Evolutionary conservation across 2,329 filamentous ascomycete species (phyloP), one percentile per base, ranked within the genome.

Genomic region (Fusarium torreyae): DNA sequence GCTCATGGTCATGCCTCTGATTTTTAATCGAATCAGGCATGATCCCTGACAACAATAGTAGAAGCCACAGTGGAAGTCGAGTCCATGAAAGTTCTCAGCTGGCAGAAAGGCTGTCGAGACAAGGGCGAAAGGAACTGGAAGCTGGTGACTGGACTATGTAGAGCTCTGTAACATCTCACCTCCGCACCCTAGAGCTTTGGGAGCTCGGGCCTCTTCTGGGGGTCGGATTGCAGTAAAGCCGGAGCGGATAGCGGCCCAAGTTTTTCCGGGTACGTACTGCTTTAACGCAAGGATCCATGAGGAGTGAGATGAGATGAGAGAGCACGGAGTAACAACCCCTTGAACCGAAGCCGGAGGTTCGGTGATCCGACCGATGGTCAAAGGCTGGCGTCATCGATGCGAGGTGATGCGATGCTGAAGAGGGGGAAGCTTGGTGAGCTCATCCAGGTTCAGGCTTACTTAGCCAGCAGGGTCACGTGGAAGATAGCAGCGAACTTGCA

Each of bases 91-190:
- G 4, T 44, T 55, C 15, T 59, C 44, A 55, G 31, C 38, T 24
- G 31, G 38, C 13, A 31, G 31, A 38, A 28, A 38, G 42, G 44
- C 36, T 48, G n/a, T 63, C 43, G 39, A 54, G 57, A 54, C 50
- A 69, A 67, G 66, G 66, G 42, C 66, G 51, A 67, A 70, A 50
- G 61, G 66, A 63, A 54, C 61, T 66, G 28, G 7, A 10, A 28
- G 9, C 26, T 28, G 26, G 28, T 10, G 13, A 31, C 28, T 31
- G 18, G 2, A 20, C 18, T 20, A 20, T 20, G 28, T 34, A 36
- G 28, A 44, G 57, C 54, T 61, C 55, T 66, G 66, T 66, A 69
- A 58, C 36, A 69, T 69, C 51, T 69, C 66, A 69, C 61, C 45
- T 58, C 40, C 22, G 46, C 24, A 42, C 51, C 31, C 34, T 31